Evolutionary conservation across 176 grass and related monocot genomes (phyloP).

Genomic region (Hyparrhenia diplandra): DNA sequence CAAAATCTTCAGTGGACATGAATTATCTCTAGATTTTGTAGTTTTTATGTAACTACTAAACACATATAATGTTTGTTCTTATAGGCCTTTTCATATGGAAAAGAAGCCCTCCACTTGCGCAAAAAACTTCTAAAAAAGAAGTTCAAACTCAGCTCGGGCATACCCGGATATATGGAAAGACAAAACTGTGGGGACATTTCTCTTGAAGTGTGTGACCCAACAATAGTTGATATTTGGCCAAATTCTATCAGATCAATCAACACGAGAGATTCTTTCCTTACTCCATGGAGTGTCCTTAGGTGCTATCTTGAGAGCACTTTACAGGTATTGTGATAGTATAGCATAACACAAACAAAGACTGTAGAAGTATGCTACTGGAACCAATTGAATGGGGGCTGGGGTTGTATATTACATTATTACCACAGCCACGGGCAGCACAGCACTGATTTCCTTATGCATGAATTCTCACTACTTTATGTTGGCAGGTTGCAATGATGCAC

Average conservation of each 20-base stretch:
- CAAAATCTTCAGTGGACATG: too few species aligned
- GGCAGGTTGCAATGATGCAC: too few species aligned
- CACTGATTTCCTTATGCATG: too few species aligned
- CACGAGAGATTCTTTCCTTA: conserved; percentile 48
- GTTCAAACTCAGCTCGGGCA: conserved; percentile 42
- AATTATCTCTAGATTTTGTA: too few species aligned
- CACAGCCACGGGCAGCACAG: too few species aligned
- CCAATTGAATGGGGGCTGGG: too few species aligned
- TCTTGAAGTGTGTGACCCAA: conserved; percentile 46
- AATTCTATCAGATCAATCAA: conserved; percentile 33
- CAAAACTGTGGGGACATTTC: not conserved
- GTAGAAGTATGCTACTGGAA: too few species aligned
- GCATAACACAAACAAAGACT: too few species aligned
- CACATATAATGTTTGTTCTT: not conserved
- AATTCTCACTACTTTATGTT: too few species aligned
- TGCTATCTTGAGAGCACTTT: conserved; percentile 93
- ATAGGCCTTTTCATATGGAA: conserved; percentile 74
- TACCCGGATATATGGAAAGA: not conserved
- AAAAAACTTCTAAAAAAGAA: conserved; percentile 66
- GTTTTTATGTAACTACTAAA: too few species aligned
- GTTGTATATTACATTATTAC: too few species aligned
- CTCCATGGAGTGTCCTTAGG: conserved; percentile 72
- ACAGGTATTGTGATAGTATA: conserved; percentile 40
- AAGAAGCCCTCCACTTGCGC: conserved; percentile 62
- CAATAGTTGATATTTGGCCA: conserved; percentile 63